These are phyloP conservation scores for Colletotrichum sp. DNA, from an alignment of 2,329 filamentous ascomycete genomes.

Conservation along the genomic window DNA sequence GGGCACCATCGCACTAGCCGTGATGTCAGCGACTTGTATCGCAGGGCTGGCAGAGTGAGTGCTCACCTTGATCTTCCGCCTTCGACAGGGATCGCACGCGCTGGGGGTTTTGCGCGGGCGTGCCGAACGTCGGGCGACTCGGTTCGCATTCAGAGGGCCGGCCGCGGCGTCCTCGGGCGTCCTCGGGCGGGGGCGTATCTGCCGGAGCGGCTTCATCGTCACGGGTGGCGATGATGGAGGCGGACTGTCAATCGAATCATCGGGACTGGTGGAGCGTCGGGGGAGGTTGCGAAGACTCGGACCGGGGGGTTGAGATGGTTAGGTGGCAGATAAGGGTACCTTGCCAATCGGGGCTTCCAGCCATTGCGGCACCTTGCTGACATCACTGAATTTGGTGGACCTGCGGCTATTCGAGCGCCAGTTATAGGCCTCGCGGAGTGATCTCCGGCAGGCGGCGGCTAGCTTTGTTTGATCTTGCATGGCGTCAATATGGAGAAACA, in stretches of 20 bases:
- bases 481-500: neutral
- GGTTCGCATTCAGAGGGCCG: neutral
- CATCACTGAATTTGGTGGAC: neutral
- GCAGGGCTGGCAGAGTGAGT: rapidly evolving
- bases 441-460: neutral
- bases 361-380: neutral
- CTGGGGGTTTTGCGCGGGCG: neutral
- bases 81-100: conserved; percentile 10
- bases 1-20: neutral
- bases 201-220: neutral
- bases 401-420: neutral
- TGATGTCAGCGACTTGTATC: neutral
- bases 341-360: neutral
- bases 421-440: neutral
- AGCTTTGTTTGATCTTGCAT: neutral
- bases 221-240: neutral
- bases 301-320: neutral
- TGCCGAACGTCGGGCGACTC: neutral
- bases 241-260: neutral
- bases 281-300: neutral
- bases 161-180: neutral
- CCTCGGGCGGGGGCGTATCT: neutral
- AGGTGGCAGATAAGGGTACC: neutral
- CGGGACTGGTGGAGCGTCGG: neutral
- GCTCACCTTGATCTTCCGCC: neutral